Percentiles rank a stretch among this genome's conserved stretches.
phyloP scores from a whole-genome alignment of 1,284 basidiomycete species.

The Athelia psychrophila region DNA sequence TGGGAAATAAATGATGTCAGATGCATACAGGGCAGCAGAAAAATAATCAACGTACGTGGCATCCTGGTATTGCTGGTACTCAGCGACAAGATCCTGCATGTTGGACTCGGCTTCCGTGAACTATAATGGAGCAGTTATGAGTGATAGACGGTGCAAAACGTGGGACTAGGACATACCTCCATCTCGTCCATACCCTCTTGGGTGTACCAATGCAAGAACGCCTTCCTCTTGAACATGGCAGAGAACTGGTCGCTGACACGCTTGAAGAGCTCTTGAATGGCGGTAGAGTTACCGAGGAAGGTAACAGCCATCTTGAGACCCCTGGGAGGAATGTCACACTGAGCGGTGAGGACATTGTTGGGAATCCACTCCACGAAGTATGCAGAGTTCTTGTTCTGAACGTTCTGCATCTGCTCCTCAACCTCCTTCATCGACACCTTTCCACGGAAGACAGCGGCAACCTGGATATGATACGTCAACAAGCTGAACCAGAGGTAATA shows the following conservation, averaged over 20 bases:
- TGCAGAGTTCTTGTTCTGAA: slow-evolving; percentile 95
- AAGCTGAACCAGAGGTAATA: not conserved
- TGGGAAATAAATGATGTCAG: slow-evolving; percentile 27
- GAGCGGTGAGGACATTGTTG: slow-evolving; percentile 95
- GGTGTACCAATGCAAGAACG: slow-evolving; percentile 99
- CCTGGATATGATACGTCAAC: slow-evolving; percentile 41
- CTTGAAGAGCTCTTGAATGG: slow-evolving; percentile 97
- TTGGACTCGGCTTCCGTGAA: slow-evolving; percentile 96
- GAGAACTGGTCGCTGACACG: slow-evolving; percentile 97
- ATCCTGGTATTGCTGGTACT: slow-evolving; percentile 97
- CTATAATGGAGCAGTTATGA: slow-evolving; percentile 32
- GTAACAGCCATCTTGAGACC: slow-evolving; percentile 96
- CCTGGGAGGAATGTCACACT: slow-evolving; percentile 93
- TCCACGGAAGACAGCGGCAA: slow-evolving; percentile 97
- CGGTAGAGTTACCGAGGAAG: slow-evolving; percentile 96
- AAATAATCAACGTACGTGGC: slow-evolving; percentile 63
- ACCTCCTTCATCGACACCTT: slow-evolving; percentile 99
- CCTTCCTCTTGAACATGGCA: slow-evolving; percentile 99
- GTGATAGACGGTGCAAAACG: not conserved
- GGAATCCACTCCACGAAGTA: slow-evolving; percentile 99
- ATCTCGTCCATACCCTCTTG: slow-evolving; percentile 99
- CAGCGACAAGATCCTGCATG: slow-evolving; percentile 93
- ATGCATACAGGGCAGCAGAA: not conserved
- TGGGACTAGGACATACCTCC: slow-evolving; percentile 54
- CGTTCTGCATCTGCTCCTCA: slow-evolving; percentile 97